Evolutionary conservation across 805 yeast genomes (phyloP).

Genomic region (Saccharomycopsis lassenensis): DNA sequence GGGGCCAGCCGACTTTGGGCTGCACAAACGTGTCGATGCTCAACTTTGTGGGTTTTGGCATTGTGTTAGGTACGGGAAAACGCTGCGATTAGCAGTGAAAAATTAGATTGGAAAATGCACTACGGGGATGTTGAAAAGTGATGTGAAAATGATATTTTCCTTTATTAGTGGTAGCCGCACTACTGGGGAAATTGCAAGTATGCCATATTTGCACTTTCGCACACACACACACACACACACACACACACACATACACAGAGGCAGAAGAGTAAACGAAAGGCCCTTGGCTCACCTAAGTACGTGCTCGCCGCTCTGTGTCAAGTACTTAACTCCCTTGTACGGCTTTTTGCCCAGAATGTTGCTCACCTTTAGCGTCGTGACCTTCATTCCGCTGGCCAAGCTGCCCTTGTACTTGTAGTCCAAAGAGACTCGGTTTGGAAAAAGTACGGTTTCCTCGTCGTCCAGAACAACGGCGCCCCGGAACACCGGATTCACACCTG

Average conservation of each 20-base stretch:
- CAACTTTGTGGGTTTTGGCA: background rate
- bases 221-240: too few species aligned
- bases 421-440: conserved; percentile 38
- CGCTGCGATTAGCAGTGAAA: too few species aligned
- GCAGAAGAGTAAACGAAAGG: too few species aligned
- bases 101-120: too few species aligned
- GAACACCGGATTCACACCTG: conserved; percentile 59
- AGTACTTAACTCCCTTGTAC: conserved; percentile 84
- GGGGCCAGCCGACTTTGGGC: background rate
- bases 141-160: too few species aligned
- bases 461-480: conserved; percentile 41
- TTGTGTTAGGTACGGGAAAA: background rate
- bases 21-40: background rate
- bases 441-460: conserved; percentile 14
- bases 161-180: too few species aligned
- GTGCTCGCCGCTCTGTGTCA: conserved; percentile 56
- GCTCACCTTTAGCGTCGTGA: conserved; percentile 49
- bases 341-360: conserved; percentile 61
- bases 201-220: too few species aligned
- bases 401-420: conserved; percentile 54
- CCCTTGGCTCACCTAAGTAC: too few species aligned
- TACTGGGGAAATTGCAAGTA: too few species aligned
- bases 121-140: too few species aligned
- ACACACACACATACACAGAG: too few species aligned
- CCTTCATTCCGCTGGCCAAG: conserved; percentile 65